Evolutionary conservation across 1,139 yeast genomes (phyloP), one percentile per base, ranked within the genome.

Genomic region (Yamadazyma conglobata): DNA sequence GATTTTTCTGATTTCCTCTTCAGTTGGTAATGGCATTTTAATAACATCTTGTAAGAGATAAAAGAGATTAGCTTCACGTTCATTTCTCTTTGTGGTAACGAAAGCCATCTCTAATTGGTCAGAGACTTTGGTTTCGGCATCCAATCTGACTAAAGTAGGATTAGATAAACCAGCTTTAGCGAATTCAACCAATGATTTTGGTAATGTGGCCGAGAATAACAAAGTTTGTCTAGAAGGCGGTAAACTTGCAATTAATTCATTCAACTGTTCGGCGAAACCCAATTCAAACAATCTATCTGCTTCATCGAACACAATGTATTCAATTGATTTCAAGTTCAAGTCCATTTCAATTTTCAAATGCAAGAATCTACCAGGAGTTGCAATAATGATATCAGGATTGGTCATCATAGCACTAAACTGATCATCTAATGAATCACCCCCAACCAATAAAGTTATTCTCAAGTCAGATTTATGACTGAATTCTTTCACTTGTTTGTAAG

Each of bases 401-500:
- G 80, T 62, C 85, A 88, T 81, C 94, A 93, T 87, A 52, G 85
- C 77, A 12, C 85, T 71, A 54, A 93, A 93, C 61, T 93, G 98
- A 35, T 91, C 97, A 51, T 93, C 98, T 47, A 93, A 67, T 6
- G 96, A 84, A 52, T 91, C 98, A 62, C 99, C 99, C 63, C 99
- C 99, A 35, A 93, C 91, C 22, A 93, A 63, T 30, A 89, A 67
- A 6, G 84, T 77, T 13, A 87, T 68, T 48, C 96, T 73, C 43
- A 93, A 67, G 50, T 88, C 94, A 1, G 95, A 79, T 2, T 95
- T 95, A 38, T 69, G 73, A 17, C 91, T 65, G 50, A 93, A 89
- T 36, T 93, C 98, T 47, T 84, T 87, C 21, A 91, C 84, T 38
- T 86, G 95, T 50, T 79, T 85, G 52, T 75, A 73, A 0, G 98